Base-by-base conservation (phyloP, 192 early-diverging fungal species). In the Allomyces javanicus region DNA sequence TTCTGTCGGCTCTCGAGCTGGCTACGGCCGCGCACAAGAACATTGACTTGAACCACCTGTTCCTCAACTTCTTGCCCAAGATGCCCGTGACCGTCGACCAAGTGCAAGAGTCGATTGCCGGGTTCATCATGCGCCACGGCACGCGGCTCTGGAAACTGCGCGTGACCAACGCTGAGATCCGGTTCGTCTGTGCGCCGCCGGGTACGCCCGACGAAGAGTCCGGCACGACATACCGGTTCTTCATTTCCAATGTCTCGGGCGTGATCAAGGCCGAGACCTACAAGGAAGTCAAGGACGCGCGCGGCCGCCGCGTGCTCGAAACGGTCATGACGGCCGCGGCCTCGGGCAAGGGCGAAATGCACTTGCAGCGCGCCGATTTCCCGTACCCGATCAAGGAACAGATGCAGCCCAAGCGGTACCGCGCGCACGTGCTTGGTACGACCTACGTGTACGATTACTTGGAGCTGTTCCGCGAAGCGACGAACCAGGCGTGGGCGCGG, bases 381-480 rank as follows among this genome's bases (percentile, higher is more conserved):
- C 87, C 87, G 72, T 92, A 97, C 70, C 83, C 90, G 65, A 90
- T 90, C 67, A 97, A 96, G 81, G 92, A 93, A 74, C 84, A 87
- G 80, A 85, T 99, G 69, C 94, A 96, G 78, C 93, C 94, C 63
- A 88, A 89, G 62, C 88, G 96, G 70, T 94, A 94, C 82, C 92
- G 93, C 82, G 94, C 96, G 44, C 96, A 99, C 69, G 78, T 97
- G 65, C 87, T 96, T 85, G 93, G 92, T 66, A 99, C 96, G 4
- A 96, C 94, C 14, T 99, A 96, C 68, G 90, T 97, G 27, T 99
- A 99, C 74, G 96, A 99, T 73, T 99, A 97, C 83, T 91, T 93
- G 19, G 94, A 94, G 64, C 83, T 99, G 68, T 97, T 99, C 87
- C 81, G 88, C 27, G 85, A 92, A 70, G 86, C 89, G 1, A 74